Base-by-base conservation (phyloP, 1,284 basidiomycete genomes). In the Trichosporon sp. region DNA sequence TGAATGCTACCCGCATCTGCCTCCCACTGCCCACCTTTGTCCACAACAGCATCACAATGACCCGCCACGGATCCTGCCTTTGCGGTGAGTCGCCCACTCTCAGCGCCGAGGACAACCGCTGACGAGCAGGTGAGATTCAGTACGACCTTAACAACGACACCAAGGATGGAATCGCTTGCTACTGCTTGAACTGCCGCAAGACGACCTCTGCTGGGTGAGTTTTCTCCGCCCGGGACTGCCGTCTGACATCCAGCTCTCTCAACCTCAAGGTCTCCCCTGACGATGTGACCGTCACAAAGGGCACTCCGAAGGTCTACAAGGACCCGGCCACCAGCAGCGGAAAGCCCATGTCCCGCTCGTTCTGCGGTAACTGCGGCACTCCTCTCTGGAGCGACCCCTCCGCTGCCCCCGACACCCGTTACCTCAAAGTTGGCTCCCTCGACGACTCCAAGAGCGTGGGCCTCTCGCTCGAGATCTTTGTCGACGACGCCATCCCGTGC, bases 311-410 rank as follows among this genome's bases (percentile, higher is more conserved):
- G 57, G 34, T 40, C n/a, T 67, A 54, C 58, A 1, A 31, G 14
- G 65, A 67, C 58, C 57, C 25, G 19, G 40, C 36, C 6, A 61
- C 59, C 14, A 32, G 29, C 8, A n/a, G 46, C 59, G 64, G 65
- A 36, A 64, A 62, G 62, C 60, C 60, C 19, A 61, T 63, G 60
- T 7, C 34, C 10, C 65, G 65, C 60, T 58, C 14, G 29, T 67
- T 67, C 58, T 67, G 65, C 60, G 62, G 62, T 33, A 60, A 61
- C 23, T 67, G 65, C 58, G 65, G 65, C 23, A 49, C 29, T 9
- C 32, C 62, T 2, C 62, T 67, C 13, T 67, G 60, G 60, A 62
- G 62, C 27, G 65, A 67, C 40, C 65, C 65, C 21, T 29, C 21
- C 10, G 44, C 49, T 0, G 7, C n/a, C 5, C 60, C 60, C 0